phyloP scores from a whole-genome alignment of 2,329 filamentous ascomycete species.

The Fusarium sp. region DNA sequence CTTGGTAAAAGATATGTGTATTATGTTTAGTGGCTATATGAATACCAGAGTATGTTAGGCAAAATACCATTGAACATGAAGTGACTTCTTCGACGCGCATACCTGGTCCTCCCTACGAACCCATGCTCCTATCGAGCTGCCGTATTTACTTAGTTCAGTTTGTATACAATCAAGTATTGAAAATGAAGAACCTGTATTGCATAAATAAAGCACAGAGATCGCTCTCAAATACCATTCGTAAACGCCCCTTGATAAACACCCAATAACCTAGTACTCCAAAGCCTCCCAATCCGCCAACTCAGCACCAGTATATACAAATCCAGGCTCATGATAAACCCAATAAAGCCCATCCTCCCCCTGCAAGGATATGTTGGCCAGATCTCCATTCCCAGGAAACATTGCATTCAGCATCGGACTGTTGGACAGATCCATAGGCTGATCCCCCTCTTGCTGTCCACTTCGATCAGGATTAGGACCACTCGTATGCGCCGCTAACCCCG shows the following conservation, averaged over 20 bases:
- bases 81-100: neutral
- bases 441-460: neutral
- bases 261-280: conserved; percentile 5
- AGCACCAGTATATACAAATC: conserved; percentile 17
- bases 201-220: neutral
- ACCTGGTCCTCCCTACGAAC: neutral
- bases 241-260: neutral
- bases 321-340: conserved; percentile 27
- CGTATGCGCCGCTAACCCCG: neutral
- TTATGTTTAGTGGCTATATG: neutral
- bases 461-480: neutral
- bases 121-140: neutral
- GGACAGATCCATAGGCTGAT: neutral
- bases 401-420: neutral
- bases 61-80: neutral
- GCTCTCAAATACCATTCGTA: neutral
- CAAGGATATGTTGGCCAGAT: conserved; percentile 25
- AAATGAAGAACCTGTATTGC: neutral
- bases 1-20: neutral
- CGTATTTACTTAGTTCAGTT: neutral
- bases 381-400: conserved; percentile 4
- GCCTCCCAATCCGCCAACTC: conserved; percentile 27
- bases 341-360: conserved; percentile 26
- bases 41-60: neutral
- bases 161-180: neutral